These are phyloP conservation scores for Candida jianshihensis DNA, from an alignment of 805 yeast genomes.

Conservation along the genomic window DNA sequence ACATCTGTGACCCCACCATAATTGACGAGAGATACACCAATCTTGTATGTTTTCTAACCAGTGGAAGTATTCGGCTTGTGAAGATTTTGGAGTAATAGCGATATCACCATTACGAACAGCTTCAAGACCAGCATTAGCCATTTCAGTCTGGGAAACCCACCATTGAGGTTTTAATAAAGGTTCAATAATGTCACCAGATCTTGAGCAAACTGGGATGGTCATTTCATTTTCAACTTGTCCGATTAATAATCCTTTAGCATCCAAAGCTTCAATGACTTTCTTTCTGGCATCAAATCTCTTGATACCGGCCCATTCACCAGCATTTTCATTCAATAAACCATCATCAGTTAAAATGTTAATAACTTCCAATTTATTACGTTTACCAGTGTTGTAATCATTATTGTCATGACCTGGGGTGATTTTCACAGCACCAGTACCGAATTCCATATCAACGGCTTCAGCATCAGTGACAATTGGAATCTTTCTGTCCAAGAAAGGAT, in stretches of 20 bases:
- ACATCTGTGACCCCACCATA: slow-evolving; percentile 98
- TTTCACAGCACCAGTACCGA: slow-evolving; percentile 99
- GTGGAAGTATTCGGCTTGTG: slow-evolving; percentile 88
- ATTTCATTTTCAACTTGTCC: slow-evolving; percentile 93
- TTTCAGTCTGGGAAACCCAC: slow-evolving; percentile 92
- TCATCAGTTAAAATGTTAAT: slow-evolving; percentile 89
- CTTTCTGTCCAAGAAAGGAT: slow-evolving; percentile 81
- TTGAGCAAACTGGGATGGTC: slow-evolving; percentile 89
- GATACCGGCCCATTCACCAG: slow-evolving; percentile 89
- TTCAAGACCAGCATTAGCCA: slow-evolving; percentile 81
- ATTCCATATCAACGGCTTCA: slow-evolving; percentile 97
- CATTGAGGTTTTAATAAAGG: slow-evolving; percentile 97
- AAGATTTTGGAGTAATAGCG: slow-evolving; percentile 77
- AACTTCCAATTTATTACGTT: slow-evolving; percentile 83
- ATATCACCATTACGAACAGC: slow-evolving; percentile 81
- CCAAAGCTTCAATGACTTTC: slow-evolving; percentile 72
- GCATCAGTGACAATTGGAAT: slow-evolving; percentile 85
- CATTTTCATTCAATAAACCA: slow-evolving; percentile 82
- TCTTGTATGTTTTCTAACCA: slow-evolving; percentile 97
- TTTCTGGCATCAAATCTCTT: slow-evolving; percentile 93
- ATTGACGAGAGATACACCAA: slow-evolving; percentile 96
- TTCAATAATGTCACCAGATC: slow-evolving; percentile 96
- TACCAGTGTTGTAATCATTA: slow-evolving; percentile 95
- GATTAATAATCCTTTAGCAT: slow-evolving; percentile 64
- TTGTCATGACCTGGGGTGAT: slow-evolving; percentile 98